Base-by-base conservation (phyloP, 2,329 filamentous ascomycete genomes). In the Colletotrichum sp. region DNA sequence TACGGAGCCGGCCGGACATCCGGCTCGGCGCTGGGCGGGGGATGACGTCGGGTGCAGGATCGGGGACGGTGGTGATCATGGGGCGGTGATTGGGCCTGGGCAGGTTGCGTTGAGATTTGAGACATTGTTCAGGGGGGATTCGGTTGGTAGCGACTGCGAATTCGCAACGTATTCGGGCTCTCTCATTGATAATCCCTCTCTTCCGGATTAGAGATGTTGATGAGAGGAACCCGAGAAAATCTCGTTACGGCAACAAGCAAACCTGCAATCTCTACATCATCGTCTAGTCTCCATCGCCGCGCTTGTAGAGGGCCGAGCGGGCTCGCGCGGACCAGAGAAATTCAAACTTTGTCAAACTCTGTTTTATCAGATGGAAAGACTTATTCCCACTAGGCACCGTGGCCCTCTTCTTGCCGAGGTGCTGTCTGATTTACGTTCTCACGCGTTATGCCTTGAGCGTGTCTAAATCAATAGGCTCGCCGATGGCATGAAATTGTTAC, bases 41-140 rank as follows among this genome's bases (percentile, higher is more conserved):
- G 34, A 74, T 74, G 72, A 74, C 72, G 72, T 74, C 48, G 67
- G 43, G 43, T 28, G 48, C 26, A 52, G 28, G 18, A n/a, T 28
- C 39, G 64, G 26, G 59, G 7, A 21, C 18, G 59, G 18, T 15
- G n/a, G 2, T 52, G 43, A 52, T 52, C n/a, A 52, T 52, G 43
- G n/a, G 9, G n/a, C 10, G n/a, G n/a, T 21, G 43, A 52, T 21
- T 52, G 43, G 43, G 10, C 10, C 6, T 52, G 10, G 43, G 43
- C n/a, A 0, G 43, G n/a, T 13, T 21, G 43, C n/a, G 43, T 7
- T 52, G 10, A 52, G 43, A 52, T 52, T 52, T 52, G 43, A 52
- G 43, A 52, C n/a, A 52, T 21, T 52, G 12, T 21, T 21, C 43
- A 52, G 43, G 43, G 43, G 43, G 43, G 2, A 13, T 21, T 52